Conservation (phyloP, 2,329 filamentous ascomycete genomes). For the Ophiostoma sp. region DNA sequence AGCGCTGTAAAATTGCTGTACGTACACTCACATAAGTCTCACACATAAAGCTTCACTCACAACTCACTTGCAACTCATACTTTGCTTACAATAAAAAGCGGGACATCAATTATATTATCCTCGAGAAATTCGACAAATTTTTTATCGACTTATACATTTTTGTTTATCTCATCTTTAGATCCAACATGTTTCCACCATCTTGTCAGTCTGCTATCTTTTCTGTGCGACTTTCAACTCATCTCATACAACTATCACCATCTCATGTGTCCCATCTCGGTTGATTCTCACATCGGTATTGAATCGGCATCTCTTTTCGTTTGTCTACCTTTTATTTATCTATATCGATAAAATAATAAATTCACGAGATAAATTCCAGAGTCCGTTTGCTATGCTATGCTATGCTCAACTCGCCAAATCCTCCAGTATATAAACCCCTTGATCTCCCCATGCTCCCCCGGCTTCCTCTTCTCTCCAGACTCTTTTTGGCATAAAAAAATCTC, state of each 20-base stretch:
- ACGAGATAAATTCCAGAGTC: background rate
- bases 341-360: background rate
- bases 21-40: background rate
- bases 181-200: background rate
- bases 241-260: background rate
- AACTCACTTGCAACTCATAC: background rate
- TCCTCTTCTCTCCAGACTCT: background rate
- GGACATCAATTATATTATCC: background rate
- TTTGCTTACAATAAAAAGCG: background rate
- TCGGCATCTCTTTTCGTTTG: background rate
- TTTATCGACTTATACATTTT: background rate
- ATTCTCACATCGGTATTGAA: background rate
- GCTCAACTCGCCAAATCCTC: background rate
- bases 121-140: background rate
- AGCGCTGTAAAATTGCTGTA: background rate
- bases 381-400: too few species aligned
- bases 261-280: background rate
- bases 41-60: background rate
- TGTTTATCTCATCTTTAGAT: background rate
- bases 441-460: too few species aligned
- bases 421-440: background rate
- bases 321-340: background rate
- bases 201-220: background rate
- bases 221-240: background rate
- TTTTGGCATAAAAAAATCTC: too few species aligned